Evolutionary conservation across 345 rosid species (phyloP).

Genomic region (Draba incana): DNA sequence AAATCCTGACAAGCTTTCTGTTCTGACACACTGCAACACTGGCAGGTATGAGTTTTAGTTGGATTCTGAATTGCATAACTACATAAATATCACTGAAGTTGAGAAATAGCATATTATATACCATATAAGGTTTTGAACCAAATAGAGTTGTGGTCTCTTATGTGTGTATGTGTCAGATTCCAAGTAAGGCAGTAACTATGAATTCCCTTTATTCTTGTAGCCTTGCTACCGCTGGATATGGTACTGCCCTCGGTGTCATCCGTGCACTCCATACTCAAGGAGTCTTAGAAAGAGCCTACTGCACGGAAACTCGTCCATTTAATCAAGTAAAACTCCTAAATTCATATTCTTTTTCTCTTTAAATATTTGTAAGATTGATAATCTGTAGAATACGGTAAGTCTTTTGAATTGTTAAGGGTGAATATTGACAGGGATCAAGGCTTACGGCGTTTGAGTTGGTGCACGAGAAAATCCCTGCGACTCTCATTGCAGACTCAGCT

Average conservation of each 20-base stretch:
- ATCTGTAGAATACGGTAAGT: neutral
- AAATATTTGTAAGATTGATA: neutral
- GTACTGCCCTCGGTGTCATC: slow-evolving; percentile 93
- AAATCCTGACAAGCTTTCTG: slow-evolving; percentile 52
- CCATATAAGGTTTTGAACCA: slow-evolving; percentile 5
- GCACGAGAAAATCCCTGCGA: slow-evolving; percentile 86
- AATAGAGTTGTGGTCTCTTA: neutral
- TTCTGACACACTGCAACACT: slow-evolving; percentile 97
- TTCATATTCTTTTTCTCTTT: neutral
- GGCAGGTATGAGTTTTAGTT: slow-evolving; percentile 59
- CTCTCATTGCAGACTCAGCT: slow-evolving; percentile 91
- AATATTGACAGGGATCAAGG: slow-evolving; percentile 72
- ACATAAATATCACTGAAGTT: neutral
- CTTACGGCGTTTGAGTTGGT: slow-evolving; percentile 96
- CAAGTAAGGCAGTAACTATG: neutral
- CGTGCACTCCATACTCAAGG: slow-evolving; percentile 78
- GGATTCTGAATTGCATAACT: neutral
- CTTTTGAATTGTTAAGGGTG: neutral
- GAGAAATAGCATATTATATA: slow-evolving; percentile 3
- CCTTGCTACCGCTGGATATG: slow-evolving; percentile 98
- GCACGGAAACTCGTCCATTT: slow-evolving; percentile 98
- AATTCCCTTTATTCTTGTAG: slow-evolving; percentile 42
- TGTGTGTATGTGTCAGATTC: slow-evolving; percentile 6
- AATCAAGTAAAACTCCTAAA: slow-evolving; percentile 66
- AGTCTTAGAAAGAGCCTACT: slow-evolving; percentile 76